Base-by-base conservation (phyloP, 169 alveolate species). In the Cryptosporidium ryanae region DNA sequence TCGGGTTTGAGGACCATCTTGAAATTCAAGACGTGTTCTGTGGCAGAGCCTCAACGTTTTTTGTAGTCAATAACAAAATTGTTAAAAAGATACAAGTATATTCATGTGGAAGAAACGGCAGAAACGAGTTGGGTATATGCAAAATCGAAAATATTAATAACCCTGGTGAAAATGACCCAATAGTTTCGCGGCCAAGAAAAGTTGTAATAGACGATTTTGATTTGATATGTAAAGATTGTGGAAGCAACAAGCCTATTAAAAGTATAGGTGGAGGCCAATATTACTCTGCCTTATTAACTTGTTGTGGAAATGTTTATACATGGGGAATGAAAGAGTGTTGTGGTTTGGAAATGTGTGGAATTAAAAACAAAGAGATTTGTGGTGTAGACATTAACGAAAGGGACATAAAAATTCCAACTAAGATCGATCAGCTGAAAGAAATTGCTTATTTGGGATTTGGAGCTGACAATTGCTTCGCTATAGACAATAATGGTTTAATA, bases 81-180 rank as follows among this genome's bases (percentile, higher is more conserved):
- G 90, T 92, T 0, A 52, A 25, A 13, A 91, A 82, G 23, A 27
- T 76, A n/a, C 90, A 92, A 46, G 82, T 94, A 2, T 94, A 90
- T 76, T 96, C 94, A 21, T 91, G 93, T 31, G 96, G 96, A 25
- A 91, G 96, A 55, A 94, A 94, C 82, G 96, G 95, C 0, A 93
- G 93, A 57, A 95, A 94, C 2, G 95, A 94, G 65, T 84, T 94
- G 38, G 96, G 96, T 17, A 82, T 89, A 3, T 15, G 50, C 49
- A 87, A 46, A 29, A 38, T 10, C 8, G 63, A 0, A 5, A 0
- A 6, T 52, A 52, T 4, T 0, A 66, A 18, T 46, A 21, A 46
- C 13, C 15, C 23, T 4, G 32, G 49, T 13, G 29, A 29, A 31
- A 34, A 57, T 17, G 43, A 76, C 34, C 68, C 71, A 1, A 76